Conservation (phyloP, 1,139 yeast genomes). For the Suhomyces panamericanus region DNA sequence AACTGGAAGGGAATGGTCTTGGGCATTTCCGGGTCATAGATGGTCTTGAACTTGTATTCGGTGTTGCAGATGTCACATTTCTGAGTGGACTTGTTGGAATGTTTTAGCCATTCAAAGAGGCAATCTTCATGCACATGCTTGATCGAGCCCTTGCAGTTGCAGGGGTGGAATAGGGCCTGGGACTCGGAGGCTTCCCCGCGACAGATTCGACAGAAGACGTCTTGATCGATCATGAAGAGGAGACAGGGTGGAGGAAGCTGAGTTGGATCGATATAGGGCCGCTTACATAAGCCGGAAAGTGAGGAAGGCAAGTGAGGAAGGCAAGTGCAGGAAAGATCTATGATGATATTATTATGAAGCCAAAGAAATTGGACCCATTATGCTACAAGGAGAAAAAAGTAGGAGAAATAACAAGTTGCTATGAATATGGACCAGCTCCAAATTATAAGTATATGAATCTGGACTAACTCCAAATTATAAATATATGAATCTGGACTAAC, state of each 20-base stretch:
- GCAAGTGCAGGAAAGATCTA: too few species aligned
- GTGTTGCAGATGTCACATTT: slow-evolving; percentile 90
- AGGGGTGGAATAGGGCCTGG: slow-evolving; percentile 88
- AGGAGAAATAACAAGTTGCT: too few species aligned
- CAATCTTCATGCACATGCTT: slow-evolving; percentile 93
- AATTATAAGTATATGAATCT: too few species aligned
- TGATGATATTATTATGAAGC: too few species aligned
- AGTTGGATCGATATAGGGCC: not conserved
- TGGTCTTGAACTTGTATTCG: slow-evolving; percentile 68
- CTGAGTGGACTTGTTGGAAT: slow-evolving; percentile 58
- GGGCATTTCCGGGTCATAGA: slow-evolving; percentile 74
- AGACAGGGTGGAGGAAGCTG: not conserved
- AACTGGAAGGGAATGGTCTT: slow-evolving; percentile 54
- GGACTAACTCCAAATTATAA: too few species aligned
- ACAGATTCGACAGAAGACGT: slow-evolving; percentile 79
- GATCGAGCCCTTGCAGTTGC: slow-evolving; percentile 92
- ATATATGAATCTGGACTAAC: too few species aligned
- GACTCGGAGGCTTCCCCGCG: slow-evolving; percentile 81
- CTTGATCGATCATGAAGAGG: slow-evolving; percentile 12
- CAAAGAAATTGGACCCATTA: too few species aligned
- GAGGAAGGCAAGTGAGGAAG: too few species aligned
- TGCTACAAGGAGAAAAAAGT: too few species aligned
- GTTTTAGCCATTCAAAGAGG: slow-evolving; percentile 80
- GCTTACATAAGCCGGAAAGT: not conserved
- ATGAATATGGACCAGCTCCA: too few species aligned